phyloP scores from a whole-genome alignment of 2,329 filamentous ascomycete genomes.

The Penicillium hordei region DNA sequence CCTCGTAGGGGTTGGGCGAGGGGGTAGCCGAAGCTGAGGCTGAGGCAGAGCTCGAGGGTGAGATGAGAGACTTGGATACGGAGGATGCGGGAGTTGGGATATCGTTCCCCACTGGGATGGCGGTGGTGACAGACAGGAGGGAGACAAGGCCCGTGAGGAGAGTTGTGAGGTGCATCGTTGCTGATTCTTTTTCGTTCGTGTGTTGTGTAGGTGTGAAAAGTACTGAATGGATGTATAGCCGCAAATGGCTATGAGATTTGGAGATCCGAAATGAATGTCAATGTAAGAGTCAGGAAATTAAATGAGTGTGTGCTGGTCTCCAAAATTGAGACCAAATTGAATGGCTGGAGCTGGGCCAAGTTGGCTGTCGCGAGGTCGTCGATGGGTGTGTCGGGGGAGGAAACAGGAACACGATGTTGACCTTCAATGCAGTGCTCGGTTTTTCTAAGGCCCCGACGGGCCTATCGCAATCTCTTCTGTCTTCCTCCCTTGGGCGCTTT shows the following conservation, averaged over 20 bases:
- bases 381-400: slow-evolving; percentile 2
- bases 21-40: slow-evolving; percentile 9
- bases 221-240: background rate
- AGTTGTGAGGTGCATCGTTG: slow-evolving; percentile 14
- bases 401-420: background rate
- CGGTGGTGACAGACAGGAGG: slow-evolving; percentile 11
- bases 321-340: slow-evolving; percentile 11
- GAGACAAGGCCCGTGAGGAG: slow-evolving; percentile 15
- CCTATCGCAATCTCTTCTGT: background rate
- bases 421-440: background rate
- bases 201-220: background rate
- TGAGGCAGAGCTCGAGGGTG: slow-evolving; percentile 5
- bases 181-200: background rate
- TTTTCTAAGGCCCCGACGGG: background rate
- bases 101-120: slow-evolving; percentile 14
- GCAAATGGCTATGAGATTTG: background rate
- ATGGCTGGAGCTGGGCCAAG: slow-evolving; percentile 17
- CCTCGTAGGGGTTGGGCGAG: slow-evolving; percentile 12
- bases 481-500: slow-evolving; percentile 2
- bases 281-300: background rate
- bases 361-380: slow-evolving; percentile 3
- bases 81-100: slow-evolving; percentile 6
- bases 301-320: background rate
- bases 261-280: slow-evolving; percentile 2
- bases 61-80: background rate